Base-by-base conservation (phyloP, 169 alveolate genomes). In the Theileria annulata region DNA sequence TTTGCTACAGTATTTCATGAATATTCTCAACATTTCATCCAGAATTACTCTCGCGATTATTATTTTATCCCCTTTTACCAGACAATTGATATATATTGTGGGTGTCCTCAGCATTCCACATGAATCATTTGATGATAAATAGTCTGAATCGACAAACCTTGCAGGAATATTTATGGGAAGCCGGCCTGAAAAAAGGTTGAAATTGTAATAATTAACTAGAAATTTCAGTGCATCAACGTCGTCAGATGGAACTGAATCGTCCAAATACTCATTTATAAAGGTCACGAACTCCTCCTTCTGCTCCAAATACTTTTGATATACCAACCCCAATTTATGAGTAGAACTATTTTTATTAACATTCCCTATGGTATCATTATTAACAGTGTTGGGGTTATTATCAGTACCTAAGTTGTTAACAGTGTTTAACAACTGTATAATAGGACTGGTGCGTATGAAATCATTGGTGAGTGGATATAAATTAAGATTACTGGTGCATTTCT, bases 161-260 rank as follows among this genome's bases (percentile, higher is more conserved):
- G 77, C 47, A 12, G 30, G 25, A 12, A 84, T 37, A 71, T 76
- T 80, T 21, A 77, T 84, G 28, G 90, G 90, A 19, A 84, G 75
- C n/a, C 90, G 47, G 13, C 90, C 90, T n/a, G 87, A 86, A 42
- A 84, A 84, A 1, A 84, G 75, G 75, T 84, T 84, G 68, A 63
- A 84, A 67, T 84, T 84, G 75, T 84, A 84, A 62, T 71, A 84
- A 58, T 77, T 84, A 10, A 84, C 77, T 6, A 84, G 72, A 71
- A 72, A 84, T 21, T 62, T 25, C 42, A 84, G 56, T 0, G 90
- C 90, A 10, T 59, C 31, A 8, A 33, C 48, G 23, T 84, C 87
- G 47, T 84, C 90, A 13, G 87, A 59, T 0, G 86, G 35, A 19
- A 84, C 87, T 15, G 70, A 59, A 9, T 72, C 84, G 27, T 77